Evolutionary conservation across 2,329 filamentous ascomycete species (phyloP).

Genomic region (Graphiopsis chlorocephala): DNA sequence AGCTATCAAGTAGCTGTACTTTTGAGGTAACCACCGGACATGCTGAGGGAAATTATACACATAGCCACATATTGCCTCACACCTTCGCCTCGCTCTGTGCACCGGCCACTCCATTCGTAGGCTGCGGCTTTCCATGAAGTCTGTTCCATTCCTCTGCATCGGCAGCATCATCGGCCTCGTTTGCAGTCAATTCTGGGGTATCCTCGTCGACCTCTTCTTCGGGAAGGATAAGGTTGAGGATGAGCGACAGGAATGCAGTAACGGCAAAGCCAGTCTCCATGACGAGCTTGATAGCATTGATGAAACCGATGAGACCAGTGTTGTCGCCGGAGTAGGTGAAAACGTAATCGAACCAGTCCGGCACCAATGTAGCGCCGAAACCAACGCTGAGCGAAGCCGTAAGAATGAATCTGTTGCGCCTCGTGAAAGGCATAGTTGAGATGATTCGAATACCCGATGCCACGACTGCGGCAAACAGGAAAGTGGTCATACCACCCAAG

Average conservation of each 20-base stretch:
- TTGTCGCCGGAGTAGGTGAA: slow-evolving; percentile 72
- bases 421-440: slow-evolving; percentile 67
- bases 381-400: slow-evolving; percentile 72
- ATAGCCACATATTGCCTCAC: not conserved
- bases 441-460: slow-evolving; percentile 78
- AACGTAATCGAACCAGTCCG: slow-evolving; percentile 47
- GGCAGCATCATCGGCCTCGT: slow-evolving; percentile 37
- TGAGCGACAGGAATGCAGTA: slow-evolving; percentile 68
- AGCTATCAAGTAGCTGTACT: not conserved
- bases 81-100: slow-evolving; percentile 8
- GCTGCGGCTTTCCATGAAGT: slow-evolving; percentile 25
- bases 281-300: slow-evolving; percentile 59
- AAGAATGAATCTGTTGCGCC: slow-evolving; percentile 77
- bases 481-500: slow-evolving; percentile 61
- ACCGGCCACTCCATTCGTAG: slow-evolving; percentile 21
- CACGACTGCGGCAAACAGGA: slow-evolving; percentile 73
- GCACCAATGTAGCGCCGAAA: slow-evolving; percentile 51
- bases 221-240: slow-evolving; percentile 70
- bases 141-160: slow-evolving; percentile 43
- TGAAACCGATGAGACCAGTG: slow-evolving; percentile 66
- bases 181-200: slow-evolving; percentile 41
- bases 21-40: not conserved
- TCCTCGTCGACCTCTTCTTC: slow-evolving; percentile 71
- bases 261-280: slow-evolving; percentile 66
- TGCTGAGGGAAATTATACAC: not conserved